A percentile compares a stretch with the other conserved stretches of the same genome.
phyloP scores from a whole-genome alignment of 2,329 filamentous ascomycete genomes.

The Chaetothyriales sp. region DNA sequence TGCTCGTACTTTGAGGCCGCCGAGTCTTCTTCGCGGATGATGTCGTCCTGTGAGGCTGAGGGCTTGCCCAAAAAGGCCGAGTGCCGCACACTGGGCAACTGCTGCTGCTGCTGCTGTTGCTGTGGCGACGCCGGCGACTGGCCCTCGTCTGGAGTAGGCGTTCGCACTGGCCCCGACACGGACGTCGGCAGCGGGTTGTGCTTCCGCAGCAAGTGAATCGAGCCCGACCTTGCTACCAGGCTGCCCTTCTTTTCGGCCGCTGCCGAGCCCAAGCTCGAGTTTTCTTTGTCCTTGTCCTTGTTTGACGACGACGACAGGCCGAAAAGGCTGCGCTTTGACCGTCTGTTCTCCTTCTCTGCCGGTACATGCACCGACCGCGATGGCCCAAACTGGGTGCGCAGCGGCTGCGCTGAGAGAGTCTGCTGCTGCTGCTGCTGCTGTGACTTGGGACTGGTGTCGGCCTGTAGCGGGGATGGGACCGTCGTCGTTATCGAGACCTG shows the following conservation, averaged over 20 bases:
- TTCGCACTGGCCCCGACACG: neutral
- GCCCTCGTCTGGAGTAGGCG: conserved; percentile 4
- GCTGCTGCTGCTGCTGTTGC: conserved; percentile 6
- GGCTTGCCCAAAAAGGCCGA: conserved; percentile 1
- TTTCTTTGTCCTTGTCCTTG: conserved; percentile 14
- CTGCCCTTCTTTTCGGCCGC: conserved; percentile 7
- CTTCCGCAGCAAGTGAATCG: conserved; percentile 16
- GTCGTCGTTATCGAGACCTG: conserved; percentile 1
- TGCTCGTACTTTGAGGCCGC: conserved; percentile 3
- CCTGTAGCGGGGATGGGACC: neutral
- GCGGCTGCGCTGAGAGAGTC: conserved; percentile 8
- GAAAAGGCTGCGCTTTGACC: conserved; percentile 14
- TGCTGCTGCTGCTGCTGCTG: conserved; percentile 4
- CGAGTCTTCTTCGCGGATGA: neutral
- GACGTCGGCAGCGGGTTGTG: neutral
- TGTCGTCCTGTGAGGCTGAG: conserved; percentile 5
- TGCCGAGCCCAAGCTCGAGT: conserved; percentile 10
- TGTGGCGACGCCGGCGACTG: conserved; percentile 10
- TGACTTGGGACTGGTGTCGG: neutral
- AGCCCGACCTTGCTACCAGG: conserved; percentile 11
- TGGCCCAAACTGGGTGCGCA: conserved; percentile 15
- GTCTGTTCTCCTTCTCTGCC: conserved; percentile 13
- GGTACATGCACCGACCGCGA: conserved; percentile 11
- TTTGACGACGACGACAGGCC: conserved; percentile 13
- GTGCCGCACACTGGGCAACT: neutral